phyloP scores from a whole-genome alignment of 2,329 filamentous ascomycete genomes.

The Cladophialophora yegresii region DNA sequence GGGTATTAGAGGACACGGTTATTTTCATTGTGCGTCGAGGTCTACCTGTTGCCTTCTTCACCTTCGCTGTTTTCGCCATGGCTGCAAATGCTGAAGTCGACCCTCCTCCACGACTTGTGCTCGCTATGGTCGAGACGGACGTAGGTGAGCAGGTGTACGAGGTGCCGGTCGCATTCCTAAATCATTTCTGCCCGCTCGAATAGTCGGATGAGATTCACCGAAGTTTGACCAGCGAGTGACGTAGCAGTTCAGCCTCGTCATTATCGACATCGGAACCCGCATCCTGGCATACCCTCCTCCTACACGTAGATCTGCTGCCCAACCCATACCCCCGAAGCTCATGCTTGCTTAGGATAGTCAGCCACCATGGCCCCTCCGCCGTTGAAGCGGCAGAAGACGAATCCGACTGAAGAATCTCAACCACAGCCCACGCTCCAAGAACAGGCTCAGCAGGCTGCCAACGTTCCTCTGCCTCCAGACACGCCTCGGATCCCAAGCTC shows the following conservation, averaged over 20 bases:
- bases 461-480: conserved; percentile 28
- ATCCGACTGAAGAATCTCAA: conserved; percentile 22
- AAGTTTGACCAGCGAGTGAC: conserved; percentile 8
- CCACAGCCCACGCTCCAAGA: conserved; percentile 14
- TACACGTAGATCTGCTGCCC: not conserved
- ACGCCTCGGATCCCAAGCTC: conserved; percentile 11
- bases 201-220: not conserved
- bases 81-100: conserved; percentile 25
- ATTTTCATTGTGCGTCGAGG: not conserved
- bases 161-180: not conserved
- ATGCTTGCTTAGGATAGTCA: not conserved
- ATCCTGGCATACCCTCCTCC: not conserved
- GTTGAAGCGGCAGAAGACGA: conserved; percentile 36
- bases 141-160: not conserved
- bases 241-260: conserved; percentile 10
- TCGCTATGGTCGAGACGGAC: not conserved
- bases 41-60: conserved; percentile 24
- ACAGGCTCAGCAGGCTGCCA: conserved; percentile 26
- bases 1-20: not conserved
- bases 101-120: not conserved
- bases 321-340: not conserved
- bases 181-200: not conserved
- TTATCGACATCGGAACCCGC: not conserved
- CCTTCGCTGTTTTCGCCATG: conserved; percentile 30
- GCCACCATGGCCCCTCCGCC: conserved; percentile 33